Evolutionary conservation across 2,329 filamentous ascomycete genomes (phyloP).

Genomic region (Curvularia hawaiiensis): DNA sequence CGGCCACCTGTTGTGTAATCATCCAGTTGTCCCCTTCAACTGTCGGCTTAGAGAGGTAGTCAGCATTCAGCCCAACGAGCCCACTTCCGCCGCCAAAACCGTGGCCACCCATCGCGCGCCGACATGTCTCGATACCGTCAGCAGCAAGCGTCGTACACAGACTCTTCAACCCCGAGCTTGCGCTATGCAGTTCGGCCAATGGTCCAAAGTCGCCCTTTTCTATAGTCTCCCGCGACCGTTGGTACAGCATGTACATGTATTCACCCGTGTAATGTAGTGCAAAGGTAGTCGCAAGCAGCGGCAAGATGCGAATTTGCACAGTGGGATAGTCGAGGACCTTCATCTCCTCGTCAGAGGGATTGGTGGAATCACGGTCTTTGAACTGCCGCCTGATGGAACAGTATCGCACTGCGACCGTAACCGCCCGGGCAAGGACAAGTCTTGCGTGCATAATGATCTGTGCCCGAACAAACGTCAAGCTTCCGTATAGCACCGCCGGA

Average conservation of each 20-base stretch:
- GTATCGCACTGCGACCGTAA: conserved; percentile 60
- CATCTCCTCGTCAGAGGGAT: conserved; percentile 44
- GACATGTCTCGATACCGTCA: conserved; percentile 60
- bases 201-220: conserved; percentile 57
- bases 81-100: conserved; percentile 60
- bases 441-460: conserved; percentile 57
- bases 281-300: conserved; percentile 59
- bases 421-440: conserved; percentile 58
- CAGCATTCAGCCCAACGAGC: conserved; percentile 57
- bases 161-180: conserved; percentile 60
- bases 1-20: conserved; percentile 60
- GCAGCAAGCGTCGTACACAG: conserved; percentile 59
- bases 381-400: conserved; percentile 57
- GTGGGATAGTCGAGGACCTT: conserved; percentile 61
- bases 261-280: conserved; percentile 55
- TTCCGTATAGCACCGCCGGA: conserved; percentile 57
- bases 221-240: conserved; percentile 52
- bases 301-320: conserved; percentile 59
- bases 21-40: conserved; percentile 64
- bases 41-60: conserved; percentile 59
- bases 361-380: conserved; percentile 53
- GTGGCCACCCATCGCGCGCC: conserved; percentile 60
- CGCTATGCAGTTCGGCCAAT: conserved; percentile 58
- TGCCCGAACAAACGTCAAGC: conserved; percentile 55
- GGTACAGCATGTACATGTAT: conserved; percentile 59